Evolutionary conservation across 2,329 filamentous ascomycete genomes (phyloP), one percentile per base, ranked within the genome.

Genomic region (Sarocladium oryzae): DNA sequence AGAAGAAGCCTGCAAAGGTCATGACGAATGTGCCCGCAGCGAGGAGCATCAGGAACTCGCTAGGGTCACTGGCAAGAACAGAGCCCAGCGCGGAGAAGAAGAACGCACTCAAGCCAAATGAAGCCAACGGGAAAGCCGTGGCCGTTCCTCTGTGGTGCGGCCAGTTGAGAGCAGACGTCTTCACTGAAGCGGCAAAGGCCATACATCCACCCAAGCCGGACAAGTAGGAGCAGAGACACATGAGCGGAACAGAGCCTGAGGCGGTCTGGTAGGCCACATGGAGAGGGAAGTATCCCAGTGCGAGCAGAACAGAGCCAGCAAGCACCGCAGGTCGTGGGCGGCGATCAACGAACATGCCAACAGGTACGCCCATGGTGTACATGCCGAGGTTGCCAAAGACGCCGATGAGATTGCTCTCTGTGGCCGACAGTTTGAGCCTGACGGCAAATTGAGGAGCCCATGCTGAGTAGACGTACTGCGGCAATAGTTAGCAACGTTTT

Each of bases 381-480:
- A 96, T 96, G 62, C 92, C 92, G 62, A 97, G 71, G 63, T 92
- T 92, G n/a, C 84, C 88, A 43, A 82, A 79, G n/a, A 87, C 76
- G 38, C 88, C 91, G 63, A 99, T 91, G 57, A 97, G 69, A 69
- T 99, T 97, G 69, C 83, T 90, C 67, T 96, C 79, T 2, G 92
- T 97, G n/a, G 93, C 86, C 13, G 90, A 90, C 55, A 97, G 81
- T 64, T 86, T 84, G 60, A 99, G 76, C 59, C 81, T 84, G 62
- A 95, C 85, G 48, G 91, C 90, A 64, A 96, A 96, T 69, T 96
- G 91, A 18, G 93, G 93, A 13, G 89, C 90, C 91, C 93, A 99
- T 69, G 92, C 92, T 51, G 90, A 96, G 70, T 96, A 99, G 64
- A 91, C 92, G 81, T 99, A 97, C 89, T 96, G 63, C 48, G 13